phyloP scores from a whole-genome alignment of 2,329 filamentous ascomycete species.

The Trichoderma sp. region DNA sequence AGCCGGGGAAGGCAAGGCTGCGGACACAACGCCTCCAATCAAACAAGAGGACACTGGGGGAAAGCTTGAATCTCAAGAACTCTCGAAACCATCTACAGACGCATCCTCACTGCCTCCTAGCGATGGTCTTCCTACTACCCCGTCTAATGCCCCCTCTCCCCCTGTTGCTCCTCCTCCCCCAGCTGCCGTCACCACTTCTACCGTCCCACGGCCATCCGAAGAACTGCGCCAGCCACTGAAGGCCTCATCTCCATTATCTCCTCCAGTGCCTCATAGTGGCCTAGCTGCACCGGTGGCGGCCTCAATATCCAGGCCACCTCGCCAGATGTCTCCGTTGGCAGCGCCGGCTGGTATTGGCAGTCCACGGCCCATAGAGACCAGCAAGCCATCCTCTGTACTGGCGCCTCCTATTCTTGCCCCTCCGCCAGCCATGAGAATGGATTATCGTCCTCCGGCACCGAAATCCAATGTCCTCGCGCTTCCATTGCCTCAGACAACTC shows the following conservation, averaged over 20 bases:
- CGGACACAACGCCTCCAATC: constrained; percentile 15
- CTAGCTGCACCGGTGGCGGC: constrained; percentile 22
- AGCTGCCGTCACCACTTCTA: not conserved
- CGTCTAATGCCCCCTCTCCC: not conserved
- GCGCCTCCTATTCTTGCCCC: constrained; percentile 39
- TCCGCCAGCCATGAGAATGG: constrained; percentile 31
- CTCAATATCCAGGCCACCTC: constrained; percentile 15
- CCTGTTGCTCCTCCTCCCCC: not conserved
- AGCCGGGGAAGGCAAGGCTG: constrained; percentile 17
- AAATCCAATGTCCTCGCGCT: constrained; percentile 46
- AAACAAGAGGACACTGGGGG: not conserved
- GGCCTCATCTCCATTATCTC: constrained; percentile 23
- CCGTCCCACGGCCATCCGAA: not conserved
- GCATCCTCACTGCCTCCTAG: not conserved
- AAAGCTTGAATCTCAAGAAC: not conserved
- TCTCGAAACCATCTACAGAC: not conserved
- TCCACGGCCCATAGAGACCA: constrained; percentile 27
- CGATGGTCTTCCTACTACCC: not conserved
- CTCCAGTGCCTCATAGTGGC: constrained; percentile 23
- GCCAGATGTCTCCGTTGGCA: constrained; percentile 20
- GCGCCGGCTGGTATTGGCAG: constrained; percentile 24
- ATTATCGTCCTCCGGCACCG: constrained; percentile 25
- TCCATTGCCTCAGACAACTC: constrained; percentile 34
- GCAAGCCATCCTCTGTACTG: constrained; percentile 34
- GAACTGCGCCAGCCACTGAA: constrained; percentile 14